Evolutionary conservation across 2,329 filamentous ascomycete genomes (phyloP).

Genomic region (Cladosporium sphaerospermum): DNA sequence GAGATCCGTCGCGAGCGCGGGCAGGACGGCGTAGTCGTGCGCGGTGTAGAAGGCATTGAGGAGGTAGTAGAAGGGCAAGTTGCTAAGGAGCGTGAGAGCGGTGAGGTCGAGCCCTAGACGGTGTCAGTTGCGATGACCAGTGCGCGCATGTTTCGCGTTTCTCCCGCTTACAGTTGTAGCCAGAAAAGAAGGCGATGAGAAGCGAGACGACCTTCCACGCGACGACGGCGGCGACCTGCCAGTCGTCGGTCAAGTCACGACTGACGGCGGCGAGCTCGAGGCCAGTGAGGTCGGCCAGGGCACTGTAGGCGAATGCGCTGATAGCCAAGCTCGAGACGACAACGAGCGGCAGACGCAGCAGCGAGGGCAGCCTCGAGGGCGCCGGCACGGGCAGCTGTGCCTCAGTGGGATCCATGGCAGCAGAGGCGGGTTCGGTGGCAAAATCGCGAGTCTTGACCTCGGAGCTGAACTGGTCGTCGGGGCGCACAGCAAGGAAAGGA

Average conservation of each 20-base stretch:
- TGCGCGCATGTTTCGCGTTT: neutral
- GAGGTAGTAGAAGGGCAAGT: slow-evolving; percentile 70
- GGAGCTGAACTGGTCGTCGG: slow-evolving; percentile 23
- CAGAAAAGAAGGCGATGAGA: slow-evolving; percentile 63
- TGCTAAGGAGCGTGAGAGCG: slow-evolving; percentile 54
- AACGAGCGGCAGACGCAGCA: slow-evolving; percentile 37
- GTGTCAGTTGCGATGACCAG: neutral
- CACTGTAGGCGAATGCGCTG: slow-evolving; percentile 58
- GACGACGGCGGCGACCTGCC: slow-evolving; percentile 52
- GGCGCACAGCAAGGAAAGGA: slow-evolving; percentile 25
- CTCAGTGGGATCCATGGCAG: slow-evolving; percentile 10
- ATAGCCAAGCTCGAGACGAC: slow-evolving; percentile 54
- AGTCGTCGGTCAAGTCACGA: slow-evolving; percentile 56
- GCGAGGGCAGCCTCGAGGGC: slow-evolving; percentile 29
- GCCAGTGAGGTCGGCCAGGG: slow-evolving; percentile 53
- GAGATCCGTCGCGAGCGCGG: slow-evolving; percentile 62
- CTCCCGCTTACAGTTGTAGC: slow-evolving; percentile 59
- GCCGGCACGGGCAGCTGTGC: neutral
- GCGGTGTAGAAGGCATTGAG: slow-evolving; percentile 72
- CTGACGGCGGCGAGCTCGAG: slow-evolving; percentile 63
- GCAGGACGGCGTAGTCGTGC: slow-evolving; percentile 52
- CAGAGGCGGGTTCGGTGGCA: slow-evolving; percentile 10
- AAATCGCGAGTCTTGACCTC: slow-evolving; percentile 17
- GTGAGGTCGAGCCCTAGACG: slow-evolving; percentile 38
- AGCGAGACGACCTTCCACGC: slow-evolving; percentile 60